phyloP scores from a whole-genome alignment of 225 moss, liverwort and hornwort genomes.

The Marchantia paleacea region DNA sequence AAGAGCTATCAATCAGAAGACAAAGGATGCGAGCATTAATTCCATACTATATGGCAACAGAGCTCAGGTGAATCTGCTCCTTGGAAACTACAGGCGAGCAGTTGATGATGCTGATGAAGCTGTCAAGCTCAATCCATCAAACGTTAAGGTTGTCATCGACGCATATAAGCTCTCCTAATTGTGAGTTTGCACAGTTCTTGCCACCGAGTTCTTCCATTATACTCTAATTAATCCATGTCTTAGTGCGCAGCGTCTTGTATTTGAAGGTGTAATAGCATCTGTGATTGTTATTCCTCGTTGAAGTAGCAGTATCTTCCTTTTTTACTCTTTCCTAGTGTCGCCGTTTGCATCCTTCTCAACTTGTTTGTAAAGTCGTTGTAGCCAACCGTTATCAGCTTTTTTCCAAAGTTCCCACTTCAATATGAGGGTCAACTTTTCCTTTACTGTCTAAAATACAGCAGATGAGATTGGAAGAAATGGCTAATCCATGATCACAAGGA shows the following conservation, averaged over 20 bases:
- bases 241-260: neutral
- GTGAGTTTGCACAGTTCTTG: constrained; percentile 34
- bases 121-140: constrained; percentile 64
- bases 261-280: neutral
- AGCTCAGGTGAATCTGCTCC: constrained; percentile 78
- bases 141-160: constrained; percentile 69
- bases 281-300: neutral
- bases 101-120: constrained; percentile 79
- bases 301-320: neutral
- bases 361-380: no score
- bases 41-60: constrained; percentile 80
- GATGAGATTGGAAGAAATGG: no score
- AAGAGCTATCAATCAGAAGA: constrained; percentile 64
- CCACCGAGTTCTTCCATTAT: neutral
- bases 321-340: neutral
- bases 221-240: neutral
- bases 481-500: no score
- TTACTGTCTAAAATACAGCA: no score
- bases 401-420: no score
- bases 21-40: constrained; percentile 53
- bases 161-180: constrained; percentile 26
- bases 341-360: no score
- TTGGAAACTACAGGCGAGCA: constrained; percentile 82
- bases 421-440: no score
- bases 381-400: no score